Conservation (phyloP, 192 early-diverging fungal genomes). For the Backusella australiensis region DNA sequence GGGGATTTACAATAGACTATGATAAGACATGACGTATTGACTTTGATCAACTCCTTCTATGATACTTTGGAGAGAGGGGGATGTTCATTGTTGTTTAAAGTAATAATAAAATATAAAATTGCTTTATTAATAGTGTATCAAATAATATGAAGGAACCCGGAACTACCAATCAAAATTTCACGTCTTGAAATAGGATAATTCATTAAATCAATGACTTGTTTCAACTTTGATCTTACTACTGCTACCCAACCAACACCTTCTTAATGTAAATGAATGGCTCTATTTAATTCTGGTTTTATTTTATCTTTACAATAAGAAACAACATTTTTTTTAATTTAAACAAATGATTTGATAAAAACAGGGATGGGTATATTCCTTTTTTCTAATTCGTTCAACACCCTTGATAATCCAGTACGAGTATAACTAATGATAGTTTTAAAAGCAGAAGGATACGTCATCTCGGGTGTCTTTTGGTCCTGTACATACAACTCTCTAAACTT, state of each 20-base stretch:
- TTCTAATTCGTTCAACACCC: not conserved
- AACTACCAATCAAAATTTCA: too few species aligned
- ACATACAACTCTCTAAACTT: conserved; percentile 77
- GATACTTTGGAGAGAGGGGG: too few species aligned
- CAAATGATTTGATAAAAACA: not conserved
- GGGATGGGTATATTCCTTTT: conserved; percentile 14
- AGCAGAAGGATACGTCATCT: not conserved
- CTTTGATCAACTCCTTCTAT: too few species aligned
- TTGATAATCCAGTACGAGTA: not conserved
- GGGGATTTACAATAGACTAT: too few species aligned
- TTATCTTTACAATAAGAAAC: not conserved
- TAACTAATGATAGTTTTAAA: not conserved
- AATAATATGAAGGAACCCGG: too few species aligned
- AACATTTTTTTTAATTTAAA: not conserved
- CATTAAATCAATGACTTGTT: not conserved
- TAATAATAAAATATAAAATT: too few species aligned
- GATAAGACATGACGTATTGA: too few species aligned
- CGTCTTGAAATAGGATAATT: too few species aligned
- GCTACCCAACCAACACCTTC: not conserved
- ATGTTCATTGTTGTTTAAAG: too few species aligned
- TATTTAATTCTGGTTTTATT: not conserved
- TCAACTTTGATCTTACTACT: not conserved
- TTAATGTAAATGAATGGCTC: not conserved
- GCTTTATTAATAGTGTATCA: too few species aligned
- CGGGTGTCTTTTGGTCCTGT: conserved; percentile 13